Evolutionary conservation across 352 stramenopile genomes (phyloP), one percentile per base, ranked within the genome.

Genomic region (Phytophthora crassamura): DNA sequence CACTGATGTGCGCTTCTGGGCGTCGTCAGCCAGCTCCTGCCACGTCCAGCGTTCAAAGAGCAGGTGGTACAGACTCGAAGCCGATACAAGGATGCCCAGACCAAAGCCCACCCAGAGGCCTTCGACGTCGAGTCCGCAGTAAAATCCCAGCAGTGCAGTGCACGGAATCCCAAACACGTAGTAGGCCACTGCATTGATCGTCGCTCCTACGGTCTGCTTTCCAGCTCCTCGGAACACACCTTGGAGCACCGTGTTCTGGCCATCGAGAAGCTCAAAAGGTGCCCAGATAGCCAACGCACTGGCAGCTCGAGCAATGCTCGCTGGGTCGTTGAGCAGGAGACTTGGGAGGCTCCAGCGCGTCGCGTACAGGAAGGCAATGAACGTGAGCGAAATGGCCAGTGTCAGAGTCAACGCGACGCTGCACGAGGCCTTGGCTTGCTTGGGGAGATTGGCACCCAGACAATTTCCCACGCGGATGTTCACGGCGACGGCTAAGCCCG

Each of bases 401-500:
- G 59, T 59, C 9, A 85, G 55, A 0, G 66, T 70, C 33, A 94
- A 61, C 33, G 71, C 58, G 20, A 76, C 76, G 14, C 79, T 77
- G 35, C 52, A 69, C 5, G 53, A 48, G 28, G 86, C 43, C n/a
- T 76, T 63, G 8, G 88, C 84, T 28, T 78, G 70, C 43, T 75
- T 72, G 11, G 82, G 67, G n/a, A 84, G 47, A 30, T 89, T 86
- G 5, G 83, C 86, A 7, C 86, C 88, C 1, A 95, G 64, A 14
- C 78, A 84, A 68, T 94, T 91, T 12, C 88, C 86, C 8, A 94
- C 79, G 25, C 82, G 72, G 41, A 95, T 86, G 61, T 86, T 94
- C 11, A 67, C 77, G 5, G 84, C 74, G 3, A 92, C 80, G 2
- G 69, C 69, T 33, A 88, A 67, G 16, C 86, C 86, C 6, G 88